Evolutionary conservation across 2,329 filamentous ascomycete species (phyloP), one percentile per base, ranked within the genome.

Genomic region (Fusarium hainanense): DNA sequence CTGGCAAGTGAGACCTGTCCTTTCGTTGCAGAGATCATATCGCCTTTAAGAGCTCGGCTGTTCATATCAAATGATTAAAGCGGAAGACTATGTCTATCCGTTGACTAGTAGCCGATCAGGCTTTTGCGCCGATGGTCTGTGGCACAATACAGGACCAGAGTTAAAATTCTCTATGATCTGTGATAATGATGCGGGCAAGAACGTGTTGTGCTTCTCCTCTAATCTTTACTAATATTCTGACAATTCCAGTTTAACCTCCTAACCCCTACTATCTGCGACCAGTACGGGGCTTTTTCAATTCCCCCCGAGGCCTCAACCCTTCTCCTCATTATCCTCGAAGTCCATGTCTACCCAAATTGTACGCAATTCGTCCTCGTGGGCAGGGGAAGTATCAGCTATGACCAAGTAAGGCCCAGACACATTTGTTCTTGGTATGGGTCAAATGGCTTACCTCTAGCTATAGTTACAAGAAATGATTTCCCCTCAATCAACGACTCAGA

Each of bases 341-440:
- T 37, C 34, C 18, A 37, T 10, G 5, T 11, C 18, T 7, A n/a
- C 18, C 18, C 1, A 37, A 4, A 7, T n/a, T 37, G 3, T n/a
- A 37, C 18, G 6, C 10, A n/a, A n/a, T 12, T 6, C 6, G 1
- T 37, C 18, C 34, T 0, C 1, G 18, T 6, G 2, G 18, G 1
- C 10, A 18, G 9, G 0, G 34, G 34, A 10, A 7, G 3, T 7
- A 37, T n/a, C 6, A 4, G 9, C 18, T n/a, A 4, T 18, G 9
- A 11, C 1, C 18, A 37, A n/a, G 6, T n/a, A 18, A n/a, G 9
- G 9, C 5, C 5, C 11, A 6, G 9, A 7, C 5, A 11, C 18
- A 1, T 11, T 37, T n/a, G 9, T 37, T 11, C 9, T 37, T 37
- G 16, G 10, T n/a, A 4, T 37, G 5, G 9, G 32, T n/a, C 5